phyloP scores from a whole-genome alignment of 768 basidiomycete genomes.

The Boletus reticuloceps region DNA sequence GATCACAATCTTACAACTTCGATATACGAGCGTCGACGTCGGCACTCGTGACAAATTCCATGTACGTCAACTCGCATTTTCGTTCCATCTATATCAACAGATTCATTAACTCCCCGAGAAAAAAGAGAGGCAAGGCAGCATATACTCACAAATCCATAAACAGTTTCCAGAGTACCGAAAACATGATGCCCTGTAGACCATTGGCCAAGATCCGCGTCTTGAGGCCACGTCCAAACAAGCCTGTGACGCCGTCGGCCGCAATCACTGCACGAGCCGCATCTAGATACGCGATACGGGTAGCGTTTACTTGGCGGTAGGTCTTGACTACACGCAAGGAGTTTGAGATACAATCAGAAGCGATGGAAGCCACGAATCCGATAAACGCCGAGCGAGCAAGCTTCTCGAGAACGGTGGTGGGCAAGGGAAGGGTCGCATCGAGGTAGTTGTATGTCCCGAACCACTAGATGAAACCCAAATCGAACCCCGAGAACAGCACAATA shows the following conservation, averaged over 20 bases:
- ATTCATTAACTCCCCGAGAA: neutral
- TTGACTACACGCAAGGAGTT: conserved; percentile 93
- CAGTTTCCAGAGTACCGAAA: conserved; percentile 86
- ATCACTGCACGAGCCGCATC: conserved; percentile 79
- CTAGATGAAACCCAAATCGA: conserved; percentile 31
- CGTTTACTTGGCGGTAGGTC: conserved; percentile 92
- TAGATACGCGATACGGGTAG: conserved; percentile 72
- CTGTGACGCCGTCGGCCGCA: conserved; percentile 68
- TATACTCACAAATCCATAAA: conserved; percentile 82
- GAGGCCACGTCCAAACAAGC: conserved; percentile 85
- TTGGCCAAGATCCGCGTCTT: conserved; percentile 89
- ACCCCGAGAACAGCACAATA: neutral
- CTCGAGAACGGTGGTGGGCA: conserved; percentile 48
- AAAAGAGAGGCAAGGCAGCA: neutral
- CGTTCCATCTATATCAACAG: conserved; percentile 31
- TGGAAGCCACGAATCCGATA: conserved; percentile 87
- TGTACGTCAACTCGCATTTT: conserved; percentile 22
- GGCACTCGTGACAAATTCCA: neutral
- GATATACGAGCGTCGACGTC: neutral
- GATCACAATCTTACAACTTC: neutral
- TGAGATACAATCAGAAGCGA: conserved; percentile 81
- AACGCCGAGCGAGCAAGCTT: conserved; percentile 78
- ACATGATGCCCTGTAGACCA: conserved; percentile 89
- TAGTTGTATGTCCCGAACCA: conserved; percentile 90
- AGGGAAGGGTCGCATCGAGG: conserved; percentile 62